Evolutionary conservation across 2,329 filamentous ascomycete species (phyloP).

Genomic region (Ceratocystis colombiana): DNA sequence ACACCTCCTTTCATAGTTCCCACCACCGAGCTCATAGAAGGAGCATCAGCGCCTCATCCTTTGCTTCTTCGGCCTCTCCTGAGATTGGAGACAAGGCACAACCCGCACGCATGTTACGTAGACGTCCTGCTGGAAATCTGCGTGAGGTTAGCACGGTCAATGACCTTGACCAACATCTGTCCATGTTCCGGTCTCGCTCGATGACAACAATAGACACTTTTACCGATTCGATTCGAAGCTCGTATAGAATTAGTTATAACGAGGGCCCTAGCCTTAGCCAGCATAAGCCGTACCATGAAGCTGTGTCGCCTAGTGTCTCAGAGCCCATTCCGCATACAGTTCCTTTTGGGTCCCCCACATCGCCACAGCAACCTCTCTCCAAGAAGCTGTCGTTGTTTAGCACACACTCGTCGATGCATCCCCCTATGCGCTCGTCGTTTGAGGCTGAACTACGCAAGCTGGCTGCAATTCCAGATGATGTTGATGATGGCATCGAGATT

Average conservation of each 20-base stretch:
- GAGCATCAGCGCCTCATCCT: constrained; percentile 22
- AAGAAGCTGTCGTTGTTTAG: constrained; percentile 47
- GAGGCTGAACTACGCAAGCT: constrained; percentile 80
- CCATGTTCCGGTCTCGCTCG: constrained; percentile 35
- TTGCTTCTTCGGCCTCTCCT: constrained; percentile 27
- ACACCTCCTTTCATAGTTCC: constrained; percentile 52
- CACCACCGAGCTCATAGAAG: constrained; percentile 46
- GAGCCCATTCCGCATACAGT: constrained; percentile 39
- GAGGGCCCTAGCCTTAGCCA: constrained; percentile 27
- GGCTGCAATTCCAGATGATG: constrained; percentile 75
- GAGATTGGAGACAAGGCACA: constrained; percentile 33
- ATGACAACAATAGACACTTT: constrained; percentile 52
- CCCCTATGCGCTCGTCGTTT: constrained; percentile 60
- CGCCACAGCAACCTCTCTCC: constrained; percentile 31
- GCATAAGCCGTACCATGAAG: constrained; percentile 34
- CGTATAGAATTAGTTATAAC: constrained; percentile 36
- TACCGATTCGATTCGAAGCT: constrained; percentile 50
- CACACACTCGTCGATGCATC: constrained; percentile 51
- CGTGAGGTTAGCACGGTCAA: constrained; percentile 56
- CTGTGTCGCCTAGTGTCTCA: constrained; percentile 38
- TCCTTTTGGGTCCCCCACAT: constrained; percentile 42
- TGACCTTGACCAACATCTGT: constrained; percentile 41
- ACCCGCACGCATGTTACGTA: constrained; percentile 55
- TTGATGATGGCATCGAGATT: constrained; percentile 82
- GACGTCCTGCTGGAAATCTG: constrained; percentile 65